phyloP scores from a whole-genome alignment of 495 filamentous ascomycete species.

The Aspergillus diversus region DNA sequence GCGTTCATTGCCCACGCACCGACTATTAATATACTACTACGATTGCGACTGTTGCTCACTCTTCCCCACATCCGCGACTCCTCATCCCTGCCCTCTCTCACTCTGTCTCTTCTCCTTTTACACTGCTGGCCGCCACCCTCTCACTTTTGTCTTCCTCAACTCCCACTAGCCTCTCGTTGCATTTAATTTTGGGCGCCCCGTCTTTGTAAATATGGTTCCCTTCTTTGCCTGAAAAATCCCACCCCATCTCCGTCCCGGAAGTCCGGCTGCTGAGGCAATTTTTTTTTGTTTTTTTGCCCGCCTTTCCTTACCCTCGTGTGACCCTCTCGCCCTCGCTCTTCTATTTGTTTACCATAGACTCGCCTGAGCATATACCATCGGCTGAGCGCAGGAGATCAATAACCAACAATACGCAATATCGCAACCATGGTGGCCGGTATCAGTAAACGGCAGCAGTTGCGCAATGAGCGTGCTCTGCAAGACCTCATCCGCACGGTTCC shows the following conservation, averaged over 20 bases:
- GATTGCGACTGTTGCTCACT: not conserved
- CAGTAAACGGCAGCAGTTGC: slow-evolving; percentile 95
- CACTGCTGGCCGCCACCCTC: slow-evolving; percentile 8
- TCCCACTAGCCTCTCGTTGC: not conserved
- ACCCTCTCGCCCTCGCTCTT: not conserved
- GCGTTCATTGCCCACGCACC: not conserved
- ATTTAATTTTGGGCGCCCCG: slow-evolving; percentile 5
- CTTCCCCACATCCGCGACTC: slow-evolving; percentile 25
- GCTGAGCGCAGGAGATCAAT: slow-evolving; percentile 2
- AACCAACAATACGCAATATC: slow-evolving; percentile 8
- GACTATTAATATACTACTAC: not conserved
- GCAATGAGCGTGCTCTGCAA: slow-evolving; percentile 90
- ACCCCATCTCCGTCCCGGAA: slow-evolving; percentile 21
- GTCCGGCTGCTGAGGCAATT: slow-evolving; percentile 21
- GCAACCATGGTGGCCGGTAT: slow-evolving; percentile 56
- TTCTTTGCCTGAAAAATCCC: slow-evolving; percentile 16
- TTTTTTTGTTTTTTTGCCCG: slow-evolving; percentile 4
- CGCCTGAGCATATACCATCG: no score
- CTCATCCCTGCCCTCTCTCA: slow-evolving; percentile 24
- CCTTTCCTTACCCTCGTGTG: slow-evolving; percentile 8
- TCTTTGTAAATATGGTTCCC: slow-evolving; percentile 27
- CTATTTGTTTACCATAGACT: not conserved
- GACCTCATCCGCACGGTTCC: slow-evolving; percentile 85
- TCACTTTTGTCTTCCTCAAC: slow-evolving; percentile 3
- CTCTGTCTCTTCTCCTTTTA: slow-evolving; percentile 13